Evolutionary conservation across 1,139 yeast genomes (phyloP), one percentile per base, ranked within the genome.

Genomic region (Kodamaea ohmeri): DNA sequence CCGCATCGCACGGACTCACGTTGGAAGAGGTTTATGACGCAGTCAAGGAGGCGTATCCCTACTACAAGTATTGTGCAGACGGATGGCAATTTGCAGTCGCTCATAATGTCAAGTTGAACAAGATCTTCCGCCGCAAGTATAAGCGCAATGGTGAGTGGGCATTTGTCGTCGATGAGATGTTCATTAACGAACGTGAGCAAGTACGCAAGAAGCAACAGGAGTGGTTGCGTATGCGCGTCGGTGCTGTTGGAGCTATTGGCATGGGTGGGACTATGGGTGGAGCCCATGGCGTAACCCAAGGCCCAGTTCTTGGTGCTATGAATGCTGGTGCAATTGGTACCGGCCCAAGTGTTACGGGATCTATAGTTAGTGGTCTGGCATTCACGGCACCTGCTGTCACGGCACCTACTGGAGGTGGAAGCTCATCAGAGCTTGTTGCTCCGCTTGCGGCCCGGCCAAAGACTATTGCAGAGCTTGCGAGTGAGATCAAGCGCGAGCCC

Each of bases 51-150:
- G 63, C 84, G 8, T 90, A 85, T 58, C 98, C 97, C 1, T 92
- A 86, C 61, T 92, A 87, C 61, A 78, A 83, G 54, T 92, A 87
- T 61, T 89, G 97, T 54, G 89, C 95, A 1, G 96, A 89, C 58
- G 97, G 97, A 2, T 92, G 99, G 99, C 98, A 92, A 63, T 83
- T 87, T 54, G 78, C 95, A 1, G 95, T 92, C 12, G 76, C 94
- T 34, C 98, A 92, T 62, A 89, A 88, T 52, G 70, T 92, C 31
- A 83, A 90, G 17, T 70, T 88, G 48, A 89, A 89, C 61, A 88
- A 88, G 61, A 80, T 90, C 6, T 92, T 92, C 64, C 76, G 80
- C 42, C 80, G 84, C 50, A 80, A 84, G 7, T 72, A 82, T 24
- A 62, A 87, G 50, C 87, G 83, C 48, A 94, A 92, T 13, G 44